A percentile compares a stretch with the other conserved stretches of the same genome.
Conservation (phyloP, 208 protist species). For the Kentomonas sorsogonicus region DNA sequence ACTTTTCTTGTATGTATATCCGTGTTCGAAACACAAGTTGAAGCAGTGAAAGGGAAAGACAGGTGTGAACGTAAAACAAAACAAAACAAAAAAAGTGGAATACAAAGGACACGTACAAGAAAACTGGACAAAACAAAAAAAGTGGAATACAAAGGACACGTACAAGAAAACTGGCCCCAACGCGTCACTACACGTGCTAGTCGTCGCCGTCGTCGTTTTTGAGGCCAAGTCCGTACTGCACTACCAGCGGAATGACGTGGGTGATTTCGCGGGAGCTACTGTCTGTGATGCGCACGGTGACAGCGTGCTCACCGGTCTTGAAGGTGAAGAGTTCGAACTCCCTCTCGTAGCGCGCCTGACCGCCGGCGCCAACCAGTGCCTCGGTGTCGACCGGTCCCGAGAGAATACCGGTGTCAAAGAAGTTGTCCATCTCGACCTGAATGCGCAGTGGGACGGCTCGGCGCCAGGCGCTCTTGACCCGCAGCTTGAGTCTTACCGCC, state of each 20-base stretch:
- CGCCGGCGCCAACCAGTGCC: slow-evolving; percentile 42
- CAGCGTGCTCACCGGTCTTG: slow-evolving; percentile 63
- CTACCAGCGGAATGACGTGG: slow-evolving; percentile 44
- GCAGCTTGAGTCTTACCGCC: slow-evolving; percentile 43
- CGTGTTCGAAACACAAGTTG: no score
- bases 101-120: no score
- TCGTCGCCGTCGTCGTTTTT: slow-evolving; percentile 8
- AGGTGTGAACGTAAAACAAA: no score
- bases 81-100: no score
- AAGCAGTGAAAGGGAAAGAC: no score
- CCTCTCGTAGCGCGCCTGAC: slow-evolving; percentile 31
- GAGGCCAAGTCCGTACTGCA: slow-evolving; percentile 23
- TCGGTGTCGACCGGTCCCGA: slow-evolving; percentile 51
- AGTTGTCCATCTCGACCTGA: slow-evolving; percentile 43
- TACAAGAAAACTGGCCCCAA: no score
- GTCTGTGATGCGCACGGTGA: slow-evolving; percentile 61
- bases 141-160: no score
- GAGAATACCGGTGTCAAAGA: slow-evolving; percentile 63
- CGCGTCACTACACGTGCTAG: background rate
- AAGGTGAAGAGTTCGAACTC: slow-evolving; percentile 70
- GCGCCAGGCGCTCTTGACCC: slow-evolving; percentile 50
- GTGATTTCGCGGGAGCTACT: slow-evolving; percentile 46
- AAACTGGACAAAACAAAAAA: no score
- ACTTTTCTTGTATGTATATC: no score
- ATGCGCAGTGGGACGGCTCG: slow-evolving; percentile 56